These are phyloP conservation scores for Botryotinia calthae DNA, from an alignment of 2,329 filamentous ascomycete species.

Conservation along the genomic window DNA sequence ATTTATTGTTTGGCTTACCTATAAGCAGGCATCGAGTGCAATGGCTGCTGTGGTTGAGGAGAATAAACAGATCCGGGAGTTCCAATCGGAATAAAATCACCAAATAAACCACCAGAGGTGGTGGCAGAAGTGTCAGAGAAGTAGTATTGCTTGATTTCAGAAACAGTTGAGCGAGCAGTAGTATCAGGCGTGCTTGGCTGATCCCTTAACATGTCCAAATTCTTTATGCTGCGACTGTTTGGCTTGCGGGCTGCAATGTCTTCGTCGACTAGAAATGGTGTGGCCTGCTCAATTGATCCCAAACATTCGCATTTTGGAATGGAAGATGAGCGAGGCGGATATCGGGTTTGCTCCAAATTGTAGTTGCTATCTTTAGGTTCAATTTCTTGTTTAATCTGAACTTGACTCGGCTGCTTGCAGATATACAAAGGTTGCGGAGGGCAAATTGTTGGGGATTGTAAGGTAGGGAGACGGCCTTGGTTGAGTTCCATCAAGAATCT, in stretches of 20 bases:
- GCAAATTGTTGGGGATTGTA: conserved; percentile 16
- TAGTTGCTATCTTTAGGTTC: conserved; percentile 18
- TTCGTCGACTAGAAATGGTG: background rate
- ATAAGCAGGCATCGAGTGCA: background rate
- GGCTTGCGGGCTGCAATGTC: background rate
- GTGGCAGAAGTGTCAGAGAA: background rate
- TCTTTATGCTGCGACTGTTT: conserved; percentile 1
- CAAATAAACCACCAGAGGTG: background rate
- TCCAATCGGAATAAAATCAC: conserved; percentile 18
- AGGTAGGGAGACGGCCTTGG: conserved; percentile 13
- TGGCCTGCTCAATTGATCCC: background rate
- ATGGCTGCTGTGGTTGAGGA: background rate
- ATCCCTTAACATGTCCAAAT: background rate
- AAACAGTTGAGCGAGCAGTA: conserved; percentile 8
- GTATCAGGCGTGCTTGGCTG: background rate
- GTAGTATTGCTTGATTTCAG: conserved; percentile 14
- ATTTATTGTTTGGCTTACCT: background rate
- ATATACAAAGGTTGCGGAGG: conserved; percentile 27
- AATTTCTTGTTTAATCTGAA: conserved; percentile 18
- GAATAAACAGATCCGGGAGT: conserved; percentile 14
- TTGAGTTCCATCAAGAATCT: conserved; percentile 20
- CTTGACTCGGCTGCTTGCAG: conserved; percentile 26
- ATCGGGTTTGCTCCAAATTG: conserved; percentile 7
- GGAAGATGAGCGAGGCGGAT: conserved; percentile 16
- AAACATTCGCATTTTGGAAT: conserved; percentile 5